phyloP scores from a whole-genome alignment of 208 protist species.

The Naegleria gruberi region DNA sequence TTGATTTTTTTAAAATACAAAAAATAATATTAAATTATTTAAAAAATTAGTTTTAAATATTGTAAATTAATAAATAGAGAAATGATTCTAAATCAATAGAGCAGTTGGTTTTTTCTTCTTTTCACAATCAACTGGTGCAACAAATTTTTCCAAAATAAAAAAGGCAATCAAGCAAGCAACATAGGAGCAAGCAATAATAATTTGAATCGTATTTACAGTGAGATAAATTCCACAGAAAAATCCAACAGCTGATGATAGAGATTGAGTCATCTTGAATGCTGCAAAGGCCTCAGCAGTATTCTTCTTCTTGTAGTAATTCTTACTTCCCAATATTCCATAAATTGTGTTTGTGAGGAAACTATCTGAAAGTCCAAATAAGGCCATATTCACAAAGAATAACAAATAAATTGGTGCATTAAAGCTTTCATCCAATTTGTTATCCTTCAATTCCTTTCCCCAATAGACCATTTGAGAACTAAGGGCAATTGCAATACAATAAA shows the following conservation, averaged over 20 bases:
- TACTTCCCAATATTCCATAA: constrained; percentile 6
- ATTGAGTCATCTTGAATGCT: constrained; percentile 13
- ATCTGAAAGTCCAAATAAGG: constrained; percentile 1
- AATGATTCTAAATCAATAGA: too few species aligned
- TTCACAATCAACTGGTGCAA: background rate
- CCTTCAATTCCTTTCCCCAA: background rate
- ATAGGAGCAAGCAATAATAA: background rate
- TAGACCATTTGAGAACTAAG: background rate
- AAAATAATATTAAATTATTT: too few species aligned
- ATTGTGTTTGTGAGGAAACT: background rate
- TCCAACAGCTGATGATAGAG: background rate
- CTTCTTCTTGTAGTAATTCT: background rate
- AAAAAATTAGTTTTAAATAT: too few species aligned
- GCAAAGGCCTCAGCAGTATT: background rate
- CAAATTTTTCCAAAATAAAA: background rate
- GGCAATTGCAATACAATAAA: background rate
- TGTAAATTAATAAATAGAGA: too few species aligned
- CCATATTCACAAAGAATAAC: background rate
- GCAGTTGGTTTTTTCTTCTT: background rate
- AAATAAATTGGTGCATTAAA: background rate
- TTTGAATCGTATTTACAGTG: background rate
- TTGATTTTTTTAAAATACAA: too few species aligned
- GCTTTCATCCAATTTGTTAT: background rate
- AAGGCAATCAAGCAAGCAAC: background rate
- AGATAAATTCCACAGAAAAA: background rate